Evolutionary conservation across 108 stramenopile genomes (phyloP), one percentile per base, ranked within the genome.

Genomic region (Cyclostephanos tholiformis): DNA sequence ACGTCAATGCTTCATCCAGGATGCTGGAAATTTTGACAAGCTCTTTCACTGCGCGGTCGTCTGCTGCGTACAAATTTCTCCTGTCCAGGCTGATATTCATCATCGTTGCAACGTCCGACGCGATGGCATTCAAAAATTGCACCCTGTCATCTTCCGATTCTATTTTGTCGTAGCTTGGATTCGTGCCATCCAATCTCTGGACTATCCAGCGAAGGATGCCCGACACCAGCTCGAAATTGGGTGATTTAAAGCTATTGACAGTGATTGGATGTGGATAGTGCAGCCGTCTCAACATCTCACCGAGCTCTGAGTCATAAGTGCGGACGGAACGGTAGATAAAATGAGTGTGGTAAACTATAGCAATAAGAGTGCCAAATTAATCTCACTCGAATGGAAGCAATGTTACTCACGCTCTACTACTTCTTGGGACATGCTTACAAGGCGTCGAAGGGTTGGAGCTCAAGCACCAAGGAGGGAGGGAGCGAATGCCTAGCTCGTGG

Each of bases 161-260:
- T 32, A 92, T 89, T 56, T 71, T 62, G 65, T 89, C 86, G 41
- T 79, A 79, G 48, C 86, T 71, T 22, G 69, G 51, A 27, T 85
- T 85, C 25, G 85, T 67, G 4, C 88, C 88, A 67, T 94, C 93
- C 43, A 92, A 90, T 25, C 83, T 82, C 65, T 91, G 84, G 50
- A 92, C 91, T 68, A 94, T 80, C 88, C 89, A 94, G 83, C 84
- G 89, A 26, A 94, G 57, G 36, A 86, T 63, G 58, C 89, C 88
- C 11, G 91, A 89, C 4, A 94, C 87, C 12, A 94, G 69, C 73
- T 86, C 84, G 53, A 94, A 92, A 69, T 94, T 94, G 6, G 93
- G 93, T 20, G 62, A 60, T 29, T 87, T 76, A 51, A 94, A 94
- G 77, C 86, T 92, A 27, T 89, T 88, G 64, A 87, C 77, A 36